Conservation (phyloP, 768 basidiomycete species). For the Leccinellum rugosiceps region DNA sequence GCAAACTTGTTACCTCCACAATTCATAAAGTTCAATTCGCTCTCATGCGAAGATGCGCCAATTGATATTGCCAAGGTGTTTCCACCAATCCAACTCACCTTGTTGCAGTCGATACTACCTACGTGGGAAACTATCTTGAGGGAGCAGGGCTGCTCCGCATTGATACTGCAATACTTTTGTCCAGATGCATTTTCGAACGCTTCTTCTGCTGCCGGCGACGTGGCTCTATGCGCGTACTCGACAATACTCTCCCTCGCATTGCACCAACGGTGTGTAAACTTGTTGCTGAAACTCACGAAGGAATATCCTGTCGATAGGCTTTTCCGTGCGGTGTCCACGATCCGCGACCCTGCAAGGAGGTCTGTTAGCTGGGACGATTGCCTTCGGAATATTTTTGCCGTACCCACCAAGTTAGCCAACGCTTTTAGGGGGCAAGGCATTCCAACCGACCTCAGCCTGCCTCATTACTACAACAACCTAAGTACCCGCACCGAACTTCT, state of each 20-base stretch:
- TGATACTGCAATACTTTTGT: conserved; percentile 71
- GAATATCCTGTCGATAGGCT: conserved; percentile 72
- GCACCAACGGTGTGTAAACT: conserved; percentile 44
- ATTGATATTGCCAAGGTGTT: conserved; percentile 33
- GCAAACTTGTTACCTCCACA: conserved; percentile 59
- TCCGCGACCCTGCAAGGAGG: conserved; percentile 21
- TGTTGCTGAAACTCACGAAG: conserved; percentile 52
- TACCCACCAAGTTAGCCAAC: conserved; percentile 83
- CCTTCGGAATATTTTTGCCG: conserved; percentile 56
- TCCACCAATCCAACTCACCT: conserved; percentile 57
- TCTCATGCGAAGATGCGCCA: conserved; percentile 25
- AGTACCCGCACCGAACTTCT: conserved; percentile 52
- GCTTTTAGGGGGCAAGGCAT: conserved; percentile 44
- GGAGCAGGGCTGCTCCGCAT: conserved; percentile 41
- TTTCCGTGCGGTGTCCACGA: conserved; percentile 47
- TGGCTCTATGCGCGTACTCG: conserved; percentile 61
- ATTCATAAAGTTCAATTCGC: conserved; percentile 43
- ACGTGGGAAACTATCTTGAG: conserved; percentile 60
- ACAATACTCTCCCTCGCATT: conserved; percentile 54
- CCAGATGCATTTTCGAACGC: conserved; percentile 60
- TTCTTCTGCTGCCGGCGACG: conserved; percentile 45
- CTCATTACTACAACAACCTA: conserved; percentile 52
- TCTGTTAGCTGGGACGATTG: conserved; percentile 71
- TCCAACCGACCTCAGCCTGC: conserved; percentile 52
- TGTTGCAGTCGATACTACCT: conserved; percentile 65